These are phyloP conservation scores for Cryphonectria japonica DNA, from an alignment of 2,329 filamentous ascomycete genomes.

Conservation along the genomic window DNA sequence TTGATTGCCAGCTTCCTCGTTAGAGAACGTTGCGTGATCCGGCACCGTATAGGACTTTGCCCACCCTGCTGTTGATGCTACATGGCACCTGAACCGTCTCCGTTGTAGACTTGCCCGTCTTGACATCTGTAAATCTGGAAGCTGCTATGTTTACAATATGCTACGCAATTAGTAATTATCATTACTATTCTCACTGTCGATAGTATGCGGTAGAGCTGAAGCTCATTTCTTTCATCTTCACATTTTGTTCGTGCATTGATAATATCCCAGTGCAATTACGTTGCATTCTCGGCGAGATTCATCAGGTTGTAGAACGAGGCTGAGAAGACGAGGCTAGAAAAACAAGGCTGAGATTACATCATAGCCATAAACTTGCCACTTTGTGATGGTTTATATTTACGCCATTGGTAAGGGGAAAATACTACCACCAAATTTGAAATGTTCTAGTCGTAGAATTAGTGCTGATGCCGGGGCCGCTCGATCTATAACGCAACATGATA, in stretches of 20 bases:
- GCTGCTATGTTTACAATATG: not conserved
- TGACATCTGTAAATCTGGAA: not conserved
- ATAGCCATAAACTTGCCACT: not conserved
- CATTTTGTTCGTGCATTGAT: not conserved
- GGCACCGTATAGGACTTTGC: not conserved
- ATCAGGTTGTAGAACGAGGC: too few relatives aligned
- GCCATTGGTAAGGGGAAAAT: not conserved
- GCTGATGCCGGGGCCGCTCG: too few relatives aligned
- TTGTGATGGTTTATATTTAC: not conserved
- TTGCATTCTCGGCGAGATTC: not conserved
- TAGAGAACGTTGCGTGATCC: not conserved
- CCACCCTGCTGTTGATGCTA: not conserved
- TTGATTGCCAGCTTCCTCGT: not conserved
- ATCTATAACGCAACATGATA: not conserved
- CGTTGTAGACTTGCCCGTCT: not conserved
- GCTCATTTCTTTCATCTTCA: not conserved
- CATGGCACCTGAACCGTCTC: not conserved
- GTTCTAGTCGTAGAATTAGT: too few relatives aligned
- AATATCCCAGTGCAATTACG: not conserved
- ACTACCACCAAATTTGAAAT: not conserved
- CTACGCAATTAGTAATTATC: not conserved
- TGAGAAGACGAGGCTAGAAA: not conserved
- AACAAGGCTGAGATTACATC: not conserved
- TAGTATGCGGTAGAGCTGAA: not conserved
- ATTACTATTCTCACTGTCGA: not conserved